Evolutionary conservation across 306 rosid genomes (phyloP), one percentile per base, ranked within the genome.

Genomic region (Glycine tomentella): DNA sequence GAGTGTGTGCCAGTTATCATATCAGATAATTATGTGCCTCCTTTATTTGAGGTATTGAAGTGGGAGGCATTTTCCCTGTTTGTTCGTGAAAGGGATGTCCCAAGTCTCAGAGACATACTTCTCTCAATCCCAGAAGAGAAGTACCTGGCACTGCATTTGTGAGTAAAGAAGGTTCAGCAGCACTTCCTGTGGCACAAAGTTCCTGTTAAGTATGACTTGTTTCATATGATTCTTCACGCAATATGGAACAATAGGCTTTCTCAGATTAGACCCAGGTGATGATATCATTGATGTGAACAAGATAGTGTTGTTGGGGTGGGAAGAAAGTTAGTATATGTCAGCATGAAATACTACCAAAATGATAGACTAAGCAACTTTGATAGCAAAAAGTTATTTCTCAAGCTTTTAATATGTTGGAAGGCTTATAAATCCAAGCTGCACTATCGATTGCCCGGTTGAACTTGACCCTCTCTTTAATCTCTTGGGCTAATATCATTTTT

Each of bases 141-240:
- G 88, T 92, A 92, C 82, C 81, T 77, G 4, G 78, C 44, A 36
- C 56, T 93, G 90, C 92, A 89, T 72, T 69, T 74, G 8, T 80
- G 90, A 78, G 91, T 93, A 11, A 88, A 85, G 82, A 82, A 73
- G 87, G 95, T 91, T 59, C 92, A 85, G 34, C 84, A 75, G 49
- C 95, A 91, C 78, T 95, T 95, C 82, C 73, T 86, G 72, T 91
- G 97, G 98, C 91, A 91, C 67, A 81, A 79, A 75, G 59, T 52
- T 38, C 88, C 97, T 36, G 90, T 84, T 16, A 88, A 83, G 86
- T 91, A 89, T 86, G 98, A 91, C 73, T 67, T 91, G 53, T 93
- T 90, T 86, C 94, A 91, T 64, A 91, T 93, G 98, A 83, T 84
- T 49, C 97, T 90, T 84, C 97, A 94, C 64, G 83, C 97, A 44